phyloP scores from a whole-genome alignment of 2,329 filamentous ascomycete genomes.

The Cyanodermella asteris region DNA sequence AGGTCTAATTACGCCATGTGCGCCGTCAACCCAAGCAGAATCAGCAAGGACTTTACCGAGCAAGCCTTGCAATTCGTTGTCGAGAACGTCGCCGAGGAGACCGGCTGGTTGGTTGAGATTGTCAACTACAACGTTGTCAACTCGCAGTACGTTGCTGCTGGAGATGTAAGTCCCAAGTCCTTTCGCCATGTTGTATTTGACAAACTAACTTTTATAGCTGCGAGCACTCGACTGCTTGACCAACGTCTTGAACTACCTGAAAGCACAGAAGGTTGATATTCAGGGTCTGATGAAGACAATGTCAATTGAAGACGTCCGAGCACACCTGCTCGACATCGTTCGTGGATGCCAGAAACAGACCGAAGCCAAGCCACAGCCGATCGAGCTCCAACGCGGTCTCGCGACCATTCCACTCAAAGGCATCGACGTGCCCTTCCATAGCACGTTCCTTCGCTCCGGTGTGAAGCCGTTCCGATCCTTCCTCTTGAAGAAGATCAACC shows the following conservation, averaged over 20 bases:
- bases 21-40: slow-evolving; percentile 92
- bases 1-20: slow-evolving; percentile 99
- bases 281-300: slow-evolving; percentile 72
- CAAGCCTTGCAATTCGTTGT: slow-evolving; percentile 92
- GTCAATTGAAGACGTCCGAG: slow-evolving; percentile 77
- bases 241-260: slow-evolving; percentile 82
- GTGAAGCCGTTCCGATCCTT: slow-evolving; percentile 98
- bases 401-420: slow-evolving; percentile 92
- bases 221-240: slow-evolving; percentile 44
- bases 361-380: slow-evolving; percentile 63
- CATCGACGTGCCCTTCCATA: slow-evolving; percentile 98
- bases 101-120: slow-evolving; percentile 90
- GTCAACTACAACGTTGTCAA: slow-evolving; percentile 77
- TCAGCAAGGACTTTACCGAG: slow-evolving; percentile 97
- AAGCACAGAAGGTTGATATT: slow-evolving; percentile 93
- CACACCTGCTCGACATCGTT: slow-evolving; percentile 77
- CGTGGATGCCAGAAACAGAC: slow-evolving; percentile 70
- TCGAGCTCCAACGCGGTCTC: slow-evolving; percentile 84
- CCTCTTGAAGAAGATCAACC: slow-evolving; percentile 99
- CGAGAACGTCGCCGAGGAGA: slow-evolving; percentile 81
- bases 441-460: slow-evolving; percentile 87
- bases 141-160: slow-evolving; percentile 47
- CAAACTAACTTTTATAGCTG: slow-evolving; percentile 18
- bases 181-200: not conserved
- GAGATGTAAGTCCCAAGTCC: slow-evolving; percentile 27